A percentile compares a stretch with the other conserved stretches of the same genome.
Conservation (phyloP, 176 grass and related monocot genomes). For the Eleusine indica region DNA sequence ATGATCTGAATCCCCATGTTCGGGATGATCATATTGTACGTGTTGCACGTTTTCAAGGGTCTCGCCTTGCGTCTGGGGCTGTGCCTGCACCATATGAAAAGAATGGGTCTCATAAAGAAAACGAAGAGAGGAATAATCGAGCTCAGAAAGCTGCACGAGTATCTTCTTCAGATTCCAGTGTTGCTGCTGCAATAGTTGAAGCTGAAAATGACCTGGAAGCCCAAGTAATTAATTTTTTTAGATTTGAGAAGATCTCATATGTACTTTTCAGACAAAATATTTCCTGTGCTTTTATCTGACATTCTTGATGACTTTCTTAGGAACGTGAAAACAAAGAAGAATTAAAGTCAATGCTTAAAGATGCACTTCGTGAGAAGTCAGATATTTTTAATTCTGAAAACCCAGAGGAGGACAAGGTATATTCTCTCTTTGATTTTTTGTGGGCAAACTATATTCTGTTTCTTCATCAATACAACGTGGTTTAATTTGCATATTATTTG, state of each 20-base stretch:
- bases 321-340: slow-evolving; percentile 85
- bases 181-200: slow-evolving; percentile 82
- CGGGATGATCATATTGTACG: slow-evolving; percentile 78
- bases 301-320: slow-evolving; percentile 48
- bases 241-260: slow-evolving; percentile 11
- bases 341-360: slow-evolving; percentile 90
- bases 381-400: slow-evolving; percentile 98
- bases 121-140: slow-evolving; percentile 41
- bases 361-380: slow-evolving; percentile 82
- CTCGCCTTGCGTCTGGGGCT: slow-evolving; percentile 84
- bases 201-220: slow-evolving; percentile 79
- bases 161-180: slow-evolving; percentile 59
- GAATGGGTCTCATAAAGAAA: slow-evolving; percentile 46
- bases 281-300: slow-evolving; percentile 18
- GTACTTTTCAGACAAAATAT: slow-evolving; percentile 11
- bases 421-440: slow-evolving; percentile 16
- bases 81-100: slow-evolving; percentile 71
- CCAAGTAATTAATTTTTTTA: slow-evolving; percentile 54
- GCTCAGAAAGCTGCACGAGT: slow-evolving; percentile 56
- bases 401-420: slow-evolving; percentile 90
- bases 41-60: slow-evolving; percentile 80
- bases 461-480: neutral
- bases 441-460: slow-evolving; percentile 10
- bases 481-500: slow-evolving; percentile 22
- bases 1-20: slow-evolving; percentile 84